Evolutionary conservation across 305 asterid genomes (phyloP), one percentile per base, ranked within the genome.

Genomic region (Fraxinus sp.): DNA sequence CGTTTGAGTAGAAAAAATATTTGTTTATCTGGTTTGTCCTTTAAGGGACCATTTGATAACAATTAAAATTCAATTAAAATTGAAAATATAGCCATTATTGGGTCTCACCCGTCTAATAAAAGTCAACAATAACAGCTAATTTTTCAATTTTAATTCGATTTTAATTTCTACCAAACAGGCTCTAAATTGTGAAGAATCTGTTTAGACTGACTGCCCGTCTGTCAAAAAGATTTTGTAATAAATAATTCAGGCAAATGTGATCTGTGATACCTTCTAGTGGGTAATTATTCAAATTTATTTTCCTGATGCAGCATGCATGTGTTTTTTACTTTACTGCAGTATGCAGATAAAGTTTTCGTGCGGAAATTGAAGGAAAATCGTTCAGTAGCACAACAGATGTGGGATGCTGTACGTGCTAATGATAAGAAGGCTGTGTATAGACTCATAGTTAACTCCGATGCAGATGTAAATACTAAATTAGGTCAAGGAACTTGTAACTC

Each of bases 381-480:
- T 55, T 85, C 88, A 20, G 93, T 86, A 41, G 91, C 90, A 57
- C 94, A 92, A 57, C 95, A 92, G 80, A 86, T 95, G 84, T 94
- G 97, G 98, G 98, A 95, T 83, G 98, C 98, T 72, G 95, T 95
- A 36, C 94, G 93, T 80, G 89, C 88, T 78, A 92, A 95, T 76
- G 97, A 97, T 83, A 93, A 93, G 91, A 95, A 94, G 84, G 91
- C 94, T 7, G 83, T 91, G 66, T 97, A 97, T 77, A 91, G 93
- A 68, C 92, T 93, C 75, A 90, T 97, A 78, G 99, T 94, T 32
- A 91, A 89, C 91, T 93, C 93, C 26, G 98, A 91, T 74, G 86
- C 89, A 14, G 97, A 95, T 73, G 83, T 97, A 44, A 97, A 97
- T 85, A 88, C 89, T 83, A 86, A 85, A 39, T 88, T 87, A 20